Conservation (phyloP, 2,329 filamentous ascomycete species). For the Neocucurbitaria cava region DNA sequence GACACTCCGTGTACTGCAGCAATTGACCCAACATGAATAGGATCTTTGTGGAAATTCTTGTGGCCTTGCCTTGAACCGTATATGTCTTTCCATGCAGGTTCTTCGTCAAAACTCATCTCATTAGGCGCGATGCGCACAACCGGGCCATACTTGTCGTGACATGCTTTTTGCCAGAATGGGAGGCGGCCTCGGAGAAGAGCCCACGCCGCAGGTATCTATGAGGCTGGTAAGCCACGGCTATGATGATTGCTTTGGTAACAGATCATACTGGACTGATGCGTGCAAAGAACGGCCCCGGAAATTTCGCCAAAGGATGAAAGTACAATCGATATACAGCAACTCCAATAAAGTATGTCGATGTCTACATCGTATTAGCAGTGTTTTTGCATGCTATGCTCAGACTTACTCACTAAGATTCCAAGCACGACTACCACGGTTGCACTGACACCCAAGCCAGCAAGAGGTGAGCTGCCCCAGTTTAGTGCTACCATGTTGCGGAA, state of each 20-base stretch:
- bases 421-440: conserved; percentile 46
- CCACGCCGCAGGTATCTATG: conserved; percentile 26
- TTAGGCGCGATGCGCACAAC: conserved; percentile 31
- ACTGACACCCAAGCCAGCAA: conserved; percentile 17
- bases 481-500: not conserved
- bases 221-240: not conserved
- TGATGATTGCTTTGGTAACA: not conserved
- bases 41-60: conserved; percentile 25
- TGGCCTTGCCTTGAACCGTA: conserved; percentile 26
- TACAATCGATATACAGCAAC: conserved; percentile 28
- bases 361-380: not conserved
- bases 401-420: not conserved
- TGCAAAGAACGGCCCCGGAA: conserved; percentile 27
- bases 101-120: conserved; percentile 26
- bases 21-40: conserved; percentile 21
- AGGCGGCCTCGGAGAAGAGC: conserved; percentile 22
- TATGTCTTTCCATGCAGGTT: conserved; percentile 31
- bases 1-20: conserved; percentile 19
- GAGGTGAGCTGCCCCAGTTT: not conserved
- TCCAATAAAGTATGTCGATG: not conserved
- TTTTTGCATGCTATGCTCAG: not conserved
- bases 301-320: conserved; percentile 25
- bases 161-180: conserved; percentile 27
- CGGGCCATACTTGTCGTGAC: conserved; percentile 43
- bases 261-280: conserved; percentile 6